phyloP scores from a whole-genome alignment of 1,139 yeast genomes.

The Saccharomycopsis phalli region DNA sequence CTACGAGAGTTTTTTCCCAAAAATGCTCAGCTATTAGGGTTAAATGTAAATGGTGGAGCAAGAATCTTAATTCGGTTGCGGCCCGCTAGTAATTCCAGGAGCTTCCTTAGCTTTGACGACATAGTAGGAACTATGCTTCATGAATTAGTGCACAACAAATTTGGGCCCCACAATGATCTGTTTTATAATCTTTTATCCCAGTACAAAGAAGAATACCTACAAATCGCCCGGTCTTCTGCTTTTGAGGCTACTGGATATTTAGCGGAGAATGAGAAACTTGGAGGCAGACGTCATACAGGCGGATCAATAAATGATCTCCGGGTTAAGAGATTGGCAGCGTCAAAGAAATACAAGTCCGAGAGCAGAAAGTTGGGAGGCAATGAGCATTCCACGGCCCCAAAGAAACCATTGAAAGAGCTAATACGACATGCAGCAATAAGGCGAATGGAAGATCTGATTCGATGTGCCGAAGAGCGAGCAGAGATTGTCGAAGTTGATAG shows the following conservation, averaged over 20 bases:
- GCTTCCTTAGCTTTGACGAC: slow-evolving; percentile 59
- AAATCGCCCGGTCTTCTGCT: slow-evolving; percentile 39
- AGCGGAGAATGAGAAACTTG: slow-evolving; percentile 49
- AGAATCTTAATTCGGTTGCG: slow-evolving; percentile 69
- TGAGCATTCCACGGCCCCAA: slow-evolving; percentile 19
- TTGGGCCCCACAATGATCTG: slow-evolving; percentile 70
- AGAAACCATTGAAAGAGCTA: slow-evolving; percentile 35
- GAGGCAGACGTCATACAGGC: slow-evolving; percentile 27
- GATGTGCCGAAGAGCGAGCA: slow-evolving; percentile 35
- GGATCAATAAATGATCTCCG: slow-evolving; percentile 21
- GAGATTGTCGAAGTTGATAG: slow-evolving; percentile 24
- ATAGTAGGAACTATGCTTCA: slow-evolving; percentile 80
- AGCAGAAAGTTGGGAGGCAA: slow-evolving; percentile 23
- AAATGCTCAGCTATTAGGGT: slow-evolving; percentile 55
- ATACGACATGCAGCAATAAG: slow-evolving; percentile 63
- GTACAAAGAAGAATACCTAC: slow-evolving; percentile 49
- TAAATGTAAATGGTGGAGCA: slow-evolving; percentile 79
- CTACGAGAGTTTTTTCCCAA: slow-evolving; percentile 85
- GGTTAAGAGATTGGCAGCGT: slow-evolving; percentile 20
- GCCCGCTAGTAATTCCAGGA: slow-evolving; percentile 42
- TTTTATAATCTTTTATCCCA: slow-evolving; percentile 64
- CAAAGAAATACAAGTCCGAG: slow-evolving; percentile 21
- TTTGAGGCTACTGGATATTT: slow-evolving; percentile 33
- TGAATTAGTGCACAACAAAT: slow-evolving; percentile 73
- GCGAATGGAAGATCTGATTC: slow-evolving; percentile 46